phyloP scores from a whole-genome alignment of 345 rosid species.

The Atalantia buxifolia region DNA sequence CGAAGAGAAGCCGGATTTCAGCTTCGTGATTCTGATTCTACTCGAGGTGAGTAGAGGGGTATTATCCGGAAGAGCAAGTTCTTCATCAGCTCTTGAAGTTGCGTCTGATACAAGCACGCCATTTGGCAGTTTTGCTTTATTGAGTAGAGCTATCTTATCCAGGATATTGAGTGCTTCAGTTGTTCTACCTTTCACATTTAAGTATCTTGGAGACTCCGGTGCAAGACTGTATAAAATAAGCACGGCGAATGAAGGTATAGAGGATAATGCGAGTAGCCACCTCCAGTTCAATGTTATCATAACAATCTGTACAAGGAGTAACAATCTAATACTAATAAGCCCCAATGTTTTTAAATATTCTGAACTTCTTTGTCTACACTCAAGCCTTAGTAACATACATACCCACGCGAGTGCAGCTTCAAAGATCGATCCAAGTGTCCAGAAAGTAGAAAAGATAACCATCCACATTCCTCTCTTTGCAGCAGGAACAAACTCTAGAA shows the following conservation, averaged over 20 bases:
- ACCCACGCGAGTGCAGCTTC: too few species aligned
- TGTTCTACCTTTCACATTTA: constrained; percentile 40
- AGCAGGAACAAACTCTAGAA: constrained; percentile 59
- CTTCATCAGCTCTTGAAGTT: constrained; percentile 22
- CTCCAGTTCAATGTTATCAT: too few species aligned
- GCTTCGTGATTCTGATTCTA: constrained; percentile 7
- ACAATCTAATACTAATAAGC: too few species aligned
- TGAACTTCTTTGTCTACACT: too few species aligned
- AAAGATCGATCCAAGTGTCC: constrained; percentile 24
- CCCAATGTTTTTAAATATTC: too few species aligned
- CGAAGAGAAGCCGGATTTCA: constrained; percentile 27
- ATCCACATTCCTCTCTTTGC: constrained; percentile 55
- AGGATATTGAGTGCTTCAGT: constrained; percentile 41
- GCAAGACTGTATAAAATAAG: constrained; percentile 38
- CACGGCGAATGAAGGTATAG: constrained; percentile 1
- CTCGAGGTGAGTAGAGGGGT: constrained; percentile 14
- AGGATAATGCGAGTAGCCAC: too few species aligned
- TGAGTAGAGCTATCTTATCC: constrained; percentile 39
- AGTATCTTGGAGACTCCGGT: constrained; percentile 65
- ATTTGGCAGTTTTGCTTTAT: constrained; percentile 40
- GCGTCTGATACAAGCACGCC: constrained; percentile 43
- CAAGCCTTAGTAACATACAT: too few species aligned
- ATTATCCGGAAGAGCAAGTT: background rate
- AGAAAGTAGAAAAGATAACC: constrained; percentile 49
- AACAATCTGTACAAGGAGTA: too few species aligned